Conservation (phyloP, 2,329 filamentous ascomycete species). For the Myriosclerotinia duriaeana region DNA sequence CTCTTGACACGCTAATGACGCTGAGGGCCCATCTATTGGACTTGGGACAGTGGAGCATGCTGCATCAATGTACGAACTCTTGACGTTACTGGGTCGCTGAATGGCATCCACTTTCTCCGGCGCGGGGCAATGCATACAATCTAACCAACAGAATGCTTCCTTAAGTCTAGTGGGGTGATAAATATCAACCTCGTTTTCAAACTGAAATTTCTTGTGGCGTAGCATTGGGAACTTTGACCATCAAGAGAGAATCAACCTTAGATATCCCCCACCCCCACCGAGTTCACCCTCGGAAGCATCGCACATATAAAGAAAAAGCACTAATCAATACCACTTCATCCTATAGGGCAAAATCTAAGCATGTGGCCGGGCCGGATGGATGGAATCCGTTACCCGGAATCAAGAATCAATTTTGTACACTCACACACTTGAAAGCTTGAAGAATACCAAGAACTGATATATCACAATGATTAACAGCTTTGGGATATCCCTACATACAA, state of each 20-base stretch:
- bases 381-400: neutral
- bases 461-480: constrained; percentile 6
- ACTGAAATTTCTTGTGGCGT: neutral
- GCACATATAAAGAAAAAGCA: neutral
- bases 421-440: neutral
- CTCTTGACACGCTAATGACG: neutral
- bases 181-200: neutral
- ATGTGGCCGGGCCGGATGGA: neutral
- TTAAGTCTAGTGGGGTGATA: neutral
- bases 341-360: neutral
- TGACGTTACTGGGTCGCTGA: neutral
- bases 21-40: neutral
- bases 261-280: neutral
- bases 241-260: neutral
- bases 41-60: constrained; percentile 1
- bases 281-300: neutral
- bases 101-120: constrained; percentile 1
- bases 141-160: neutral
- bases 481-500: constrained; percentile 19
- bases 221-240: neutral
- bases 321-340: neutral
- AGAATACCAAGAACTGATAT: constrained; percentile 7
- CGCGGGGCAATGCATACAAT: constrained; percentile 12
- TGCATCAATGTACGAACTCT: neutral
- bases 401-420: neutral